Base-by-base conservation (phyloP, 2,329 filamentous ascomycete genomes). In the Fusarium robinianum region DNA sequence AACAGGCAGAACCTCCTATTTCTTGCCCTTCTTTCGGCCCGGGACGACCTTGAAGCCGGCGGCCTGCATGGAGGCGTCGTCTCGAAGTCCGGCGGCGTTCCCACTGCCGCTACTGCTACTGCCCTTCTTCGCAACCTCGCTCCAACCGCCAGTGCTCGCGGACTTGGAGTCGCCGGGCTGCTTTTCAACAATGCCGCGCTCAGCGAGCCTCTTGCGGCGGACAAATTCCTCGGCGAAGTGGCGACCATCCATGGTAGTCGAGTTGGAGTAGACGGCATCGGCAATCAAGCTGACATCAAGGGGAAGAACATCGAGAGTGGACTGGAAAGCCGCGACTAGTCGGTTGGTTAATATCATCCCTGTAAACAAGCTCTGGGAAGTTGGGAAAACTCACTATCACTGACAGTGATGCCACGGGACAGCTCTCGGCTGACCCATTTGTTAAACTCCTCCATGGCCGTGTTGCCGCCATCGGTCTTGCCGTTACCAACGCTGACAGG, bases 221-320 rank as follows among this genome's bases (percentile, higher is more conserved):
- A 97, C 81, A 63, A 94, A 99, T 67, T 99, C 94, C 47, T 95
- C 88, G 0, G 90, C 90, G 63, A 97, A 97, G 63, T 95, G 90
- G 35, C 88, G 87, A 1, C 89, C 90, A 63, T 99, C 90, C 69
- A 99, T 88, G 1, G 91, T 95, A 61, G 85, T 87, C 2, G 89
- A 95, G 65, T 83, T 87, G 46, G 83, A 82, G 69, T 97, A 96
- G 15, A 97, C 87, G 7, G 87, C 87, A 64, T 97, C 94, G 9
- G 89, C 88, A 59, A 99, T 91, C 57, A 97, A 80, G 48, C 87
- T 82, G 10, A 81, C 75, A 46, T 96, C 90, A 1, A 84, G 75
- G 1, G 90, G 90, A 49, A 96, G 83, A 47, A 80, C 79, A 32
- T 88, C 76, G 30, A 97, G 80, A 42, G 82, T 84, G 41, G 83